Evolutionary conservation across 2,329 filamentous ascomycete species (phyloP).

Genomic region (Xylaria multiplex): DNA sequence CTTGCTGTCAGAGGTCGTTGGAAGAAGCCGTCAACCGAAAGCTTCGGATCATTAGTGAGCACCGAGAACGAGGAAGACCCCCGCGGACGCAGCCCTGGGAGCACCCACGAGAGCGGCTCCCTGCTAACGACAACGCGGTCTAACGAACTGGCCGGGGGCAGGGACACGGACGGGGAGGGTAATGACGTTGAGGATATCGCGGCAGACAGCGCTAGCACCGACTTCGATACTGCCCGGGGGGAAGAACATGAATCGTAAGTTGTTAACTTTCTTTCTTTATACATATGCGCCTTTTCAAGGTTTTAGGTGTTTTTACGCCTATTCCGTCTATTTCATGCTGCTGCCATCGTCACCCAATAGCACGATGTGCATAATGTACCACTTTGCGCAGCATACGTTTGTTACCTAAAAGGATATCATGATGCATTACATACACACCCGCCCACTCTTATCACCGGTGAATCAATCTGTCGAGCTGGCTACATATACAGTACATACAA

Average conservation of each 20-base stretch:
- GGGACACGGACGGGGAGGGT: slow-evolving; percentile 49
- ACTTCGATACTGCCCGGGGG: slow-evolving; percentile 50
- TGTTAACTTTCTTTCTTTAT: slow-evolving; percentile 19
- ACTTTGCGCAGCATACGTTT: neutral
- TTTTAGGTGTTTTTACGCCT: neutral
- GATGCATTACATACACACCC: neutral
- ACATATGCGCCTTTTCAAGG: neutral
- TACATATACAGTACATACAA: no score
- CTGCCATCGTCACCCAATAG: slow-evolving; percentile 2
- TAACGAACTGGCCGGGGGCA: slow-evolving; percentile 39
- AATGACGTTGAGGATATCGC: slow-evolving; percentile 39
- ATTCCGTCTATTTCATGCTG: neutral
- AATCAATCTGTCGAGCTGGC: neutral
- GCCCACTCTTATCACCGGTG: neutral
- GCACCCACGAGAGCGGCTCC: slow-evolving; percentile 40
- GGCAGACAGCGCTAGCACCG: slow-evolving; percentile 32
- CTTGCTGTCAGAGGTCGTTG: slow-evolving; percentile 60
- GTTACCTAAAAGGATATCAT: slow-evolving; percentile 8
- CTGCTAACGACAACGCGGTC: slow-evolving; percentile 43
- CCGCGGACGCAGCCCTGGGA: slow-evolving; percentile 44
- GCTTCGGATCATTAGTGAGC: slow-evolving; percentile 47
- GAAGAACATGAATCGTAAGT: slow-evolving; percentile 51
- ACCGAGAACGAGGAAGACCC: slow-evolving; percentile 47
- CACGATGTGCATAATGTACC: neutral
- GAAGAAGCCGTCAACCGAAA: slow-evolving; percentile 57